Percentiles rank a stretch among this genome's conserved stretches.
Conservation (phyloP, 768 basidiomycete species). For the Leccinum subtestaceum region DNA sequence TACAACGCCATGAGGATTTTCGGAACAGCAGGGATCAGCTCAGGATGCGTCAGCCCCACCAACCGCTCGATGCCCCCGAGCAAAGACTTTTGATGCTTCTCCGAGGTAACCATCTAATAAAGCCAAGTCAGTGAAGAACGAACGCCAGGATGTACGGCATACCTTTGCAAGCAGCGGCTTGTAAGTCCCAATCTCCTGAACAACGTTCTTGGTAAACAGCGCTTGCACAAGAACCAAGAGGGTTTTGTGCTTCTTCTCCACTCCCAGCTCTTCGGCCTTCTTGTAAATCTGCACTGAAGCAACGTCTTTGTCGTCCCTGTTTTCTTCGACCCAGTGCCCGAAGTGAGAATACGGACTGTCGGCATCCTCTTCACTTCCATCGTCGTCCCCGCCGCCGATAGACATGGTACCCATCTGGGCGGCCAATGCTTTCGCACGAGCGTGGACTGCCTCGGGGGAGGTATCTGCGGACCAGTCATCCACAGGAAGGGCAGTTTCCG, state of each 20-base stretch:
- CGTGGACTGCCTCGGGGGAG: conserved; percentile 82
- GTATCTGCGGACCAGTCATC: conserved; percentile 95
- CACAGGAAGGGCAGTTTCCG: conserved; percentile 54
- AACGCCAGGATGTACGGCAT: not conserved
- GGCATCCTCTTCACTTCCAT: conserved; percentile 82
- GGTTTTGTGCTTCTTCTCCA: conserved; percentile 94
- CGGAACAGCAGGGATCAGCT: conserved; percentile 68
- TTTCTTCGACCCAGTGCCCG: conserved; percentile 82
- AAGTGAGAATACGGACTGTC: conserved; percentile 86
- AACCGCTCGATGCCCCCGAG: conserved; percentile 91
- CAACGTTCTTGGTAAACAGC: conserved; percentile 73
- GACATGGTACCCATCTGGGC: conserved; percentile 50
- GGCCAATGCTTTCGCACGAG: conserved; percentile 73
- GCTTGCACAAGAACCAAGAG: conserved; percentile 79
- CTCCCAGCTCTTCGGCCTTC: conserved; percentile 86
- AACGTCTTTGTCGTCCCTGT: conserved; percentile 37
- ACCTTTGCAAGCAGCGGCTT: conserved; percentile 72
- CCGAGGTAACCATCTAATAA: conserved; percentile 76
- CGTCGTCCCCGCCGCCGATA: conserved; percentile 64
- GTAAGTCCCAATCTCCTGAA: conserved; percentile 63
- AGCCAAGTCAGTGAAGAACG: conserved; percentile 4
- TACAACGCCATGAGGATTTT: conserved; percentile 95
- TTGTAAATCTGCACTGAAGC: conserved; percentile 69
- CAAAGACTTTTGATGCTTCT: conserved; percentile 94
- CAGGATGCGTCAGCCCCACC: conserved; percentile 72